Evolutionary conservation across 225 moss, liverwort and hornwort genomes (phyloP), one percentile per base, ranked within the genome.

Genomic region (Lunularia cruciata): DNA sequence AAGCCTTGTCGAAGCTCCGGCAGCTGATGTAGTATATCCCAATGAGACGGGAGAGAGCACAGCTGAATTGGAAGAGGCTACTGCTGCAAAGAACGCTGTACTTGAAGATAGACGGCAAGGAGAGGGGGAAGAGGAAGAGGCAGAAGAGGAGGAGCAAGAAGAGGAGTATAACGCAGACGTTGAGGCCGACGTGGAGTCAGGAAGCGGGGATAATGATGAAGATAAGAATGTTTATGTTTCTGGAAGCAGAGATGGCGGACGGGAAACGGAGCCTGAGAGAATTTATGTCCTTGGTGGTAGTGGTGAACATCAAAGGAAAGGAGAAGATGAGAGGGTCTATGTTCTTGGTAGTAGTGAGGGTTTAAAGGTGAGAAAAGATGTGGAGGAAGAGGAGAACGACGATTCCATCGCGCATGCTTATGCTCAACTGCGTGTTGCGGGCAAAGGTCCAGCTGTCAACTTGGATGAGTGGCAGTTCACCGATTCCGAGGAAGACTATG

Each of bases 401-500:
- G 72, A 42, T 39, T 15, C 72, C 10, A 68, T 35, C 11, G 42
- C 72, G 33, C 37, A 68, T 9, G 71, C 75, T 43, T 80, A 80
- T 68, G 75, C 75, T 42, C 72, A 75, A 58, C 54, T 80, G 26
- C 80, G 75, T 5, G 75, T 79, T 32, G 55, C 61, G 22, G 70
- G 71, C 20, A 75, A 79, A 56, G 74, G 61, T 28, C 71, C 70
- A 47, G 71, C 54, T 16, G 45, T 75, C 33, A 79, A 79, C 36
- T 72, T 79, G 40, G 79, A 79, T 61, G 79, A 79, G 20, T 79
- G 79, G 79, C 75, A 75, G 67, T 79, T 79, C 67, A 79, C 79
- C 61, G 79, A 79, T 63, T 79, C 79, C 37, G 75, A 75, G 16
- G 79, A 79, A 6, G 79, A 56, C 1, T 74, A 71, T 3, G 69